Base-by-base conservation (phyloP, 352 stramenopile genomes). In the Globisporangium splendens region DNA sequence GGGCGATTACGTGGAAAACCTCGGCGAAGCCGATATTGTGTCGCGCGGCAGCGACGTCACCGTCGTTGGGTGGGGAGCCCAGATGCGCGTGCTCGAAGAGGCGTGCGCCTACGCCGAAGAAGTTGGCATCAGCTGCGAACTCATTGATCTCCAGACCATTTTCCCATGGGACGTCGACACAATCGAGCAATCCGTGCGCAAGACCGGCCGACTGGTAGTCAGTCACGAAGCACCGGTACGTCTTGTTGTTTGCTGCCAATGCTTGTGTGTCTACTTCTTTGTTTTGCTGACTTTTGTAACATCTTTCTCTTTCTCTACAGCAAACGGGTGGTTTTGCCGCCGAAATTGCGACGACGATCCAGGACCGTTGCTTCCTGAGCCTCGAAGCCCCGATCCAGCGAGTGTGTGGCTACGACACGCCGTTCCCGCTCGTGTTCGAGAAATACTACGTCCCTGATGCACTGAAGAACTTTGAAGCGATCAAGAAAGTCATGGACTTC, bases 101-200 rank as follows among this genome's bases (percentile, higher is more conserved):
- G 89, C 89, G 2, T 87, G 88, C 55, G 83, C 91, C 38, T 87
- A 96, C 51, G 93, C 96, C 4, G 78, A 93, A 38, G 76, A 97
- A 42, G 61, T 97, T 22, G 96, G 96, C 3, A 98, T 99, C 59
- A 94, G 83, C 56, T 98, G 95, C 65, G 96, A 99, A 72, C 73
- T 99, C 8, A 98, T 99, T 59, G 97, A 99, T 70, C 75, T 99
- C 43, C 92, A 98, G 67, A 99, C 96, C n/a, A 96, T 99, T 38
- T 75, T 97, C 38, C 97, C 96, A 3, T 99, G 97, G 97, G 97
- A 99, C 49, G 80, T 88, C 24, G 91, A 98, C 62, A 96, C 88
- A 0, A 92, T 99, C 54, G 83, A 91, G 53, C 73, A 96, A 49
- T 98, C 94, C 7, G 97, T 99, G n/a, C 85, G 84, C 59, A 99